Evolutionary conservation across 2,329 filamentous ascomycete genomes (phyloP).

Genomic region (Helotiales sp.): DNA sequence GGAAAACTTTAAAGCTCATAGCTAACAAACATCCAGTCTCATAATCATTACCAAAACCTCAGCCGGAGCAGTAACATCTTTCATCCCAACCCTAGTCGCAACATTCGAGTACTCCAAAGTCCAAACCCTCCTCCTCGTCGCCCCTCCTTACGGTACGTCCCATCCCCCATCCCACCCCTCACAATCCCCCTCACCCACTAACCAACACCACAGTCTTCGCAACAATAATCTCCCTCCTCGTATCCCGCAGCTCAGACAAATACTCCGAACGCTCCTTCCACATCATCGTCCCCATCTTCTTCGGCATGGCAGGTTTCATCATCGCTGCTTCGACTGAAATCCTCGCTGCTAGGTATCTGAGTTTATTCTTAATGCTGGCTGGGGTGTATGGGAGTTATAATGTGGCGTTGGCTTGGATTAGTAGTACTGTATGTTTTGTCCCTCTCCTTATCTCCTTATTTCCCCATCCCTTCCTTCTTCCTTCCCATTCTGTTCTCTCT

Average conservation of each 20-base stretch:
- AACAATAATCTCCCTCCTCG: conserved; percentile 14
- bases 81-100: conserved; percentile 30
- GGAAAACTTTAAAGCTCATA: too few species aligned
- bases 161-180: too few species aligned
- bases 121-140: conserved; percentile 21
- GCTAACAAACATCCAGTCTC: background rate
- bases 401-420: conserved; percentile 24
- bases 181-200: too few species aligned
- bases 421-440: conserved; percentile 9
- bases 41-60: conserved; percentile 15
- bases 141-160: conserved; percentile 27
- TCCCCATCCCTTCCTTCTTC: background rate
- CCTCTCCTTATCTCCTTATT: background rate
- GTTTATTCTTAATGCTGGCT: conserved; percentile 20
- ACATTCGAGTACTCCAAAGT: conserved; percentile 20
- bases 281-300: conserved; percentile 16
- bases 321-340: conserved; percentile 16
- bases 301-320: conserved; percentile 22
- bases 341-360: conserved; percentile 24
- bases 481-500: background rate
- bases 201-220: too few species aligned
- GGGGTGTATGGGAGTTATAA: conserved; percentile 21
- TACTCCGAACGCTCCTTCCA: conserved; percentile 19
- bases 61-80: conserved; percentile 29
- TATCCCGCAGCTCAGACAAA: conserved; percentile 15